phyloP scores from a whole-genome alignment of 1,284 basidiomycete genomes.

The Leucoagaricus sp. region DNA sequence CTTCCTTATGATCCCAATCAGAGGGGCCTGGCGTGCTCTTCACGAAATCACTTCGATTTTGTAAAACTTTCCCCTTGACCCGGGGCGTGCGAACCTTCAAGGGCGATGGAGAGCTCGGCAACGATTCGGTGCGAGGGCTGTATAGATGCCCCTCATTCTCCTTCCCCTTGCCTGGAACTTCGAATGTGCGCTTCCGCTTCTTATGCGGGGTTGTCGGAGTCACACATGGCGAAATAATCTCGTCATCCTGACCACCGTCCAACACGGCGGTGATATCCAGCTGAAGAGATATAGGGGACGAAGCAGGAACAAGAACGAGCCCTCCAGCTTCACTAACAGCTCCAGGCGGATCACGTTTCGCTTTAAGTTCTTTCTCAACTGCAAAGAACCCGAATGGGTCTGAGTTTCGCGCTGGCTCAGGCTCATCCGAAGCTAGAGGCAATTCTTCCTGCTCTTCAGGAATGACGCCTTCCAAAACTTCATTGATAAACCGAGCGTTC shows the following conservation, averaged over 20 bases:
- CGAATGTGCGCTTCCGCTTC: conserved; percentile 24
- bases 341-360: conserved; percentile 25
- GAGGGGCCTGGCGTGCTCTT: conserved; percentile 4
- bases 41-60: conserved; percentile 2
- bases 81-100: conserved; percentile 17
- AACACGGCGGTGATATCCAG: conserved; percentile 2
- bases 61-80: conserved; percentile 1
- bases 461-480: conserved; percentile 1
- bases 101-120: conserved; percentile 39
- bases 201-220: conserved; percentile 38
- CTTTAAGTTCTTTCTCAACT: conserved; percentile 42
- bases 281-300: conserved; percentile 1
- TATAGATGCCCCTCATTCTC: conserved; percentile 22
- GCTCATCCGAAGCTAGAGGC: conserved; percentile 12
- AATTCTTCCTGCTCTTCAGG: conserved; percentile 14
- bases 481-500: background rate
- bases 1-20: background rate
- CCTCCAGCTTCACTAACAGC: conserved; percentile 14
- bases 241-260: conserved; percentile 16
- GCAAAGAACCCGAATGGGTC: conserved; percentile 49
- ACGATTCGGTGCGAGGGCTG: conserved; percentile 27
- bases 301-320: conserved; percentile 18
- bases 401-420: conserved; percentile 23
- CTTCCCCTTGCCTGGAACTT: conserved; percentile 15
- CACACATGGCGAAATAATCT: conserved; percentile 16